phyloP scores from a whole-genome alignment of 2,329 filamentous ascomycete genomes.

The Colletotrichum ledebouriae region DNA sequence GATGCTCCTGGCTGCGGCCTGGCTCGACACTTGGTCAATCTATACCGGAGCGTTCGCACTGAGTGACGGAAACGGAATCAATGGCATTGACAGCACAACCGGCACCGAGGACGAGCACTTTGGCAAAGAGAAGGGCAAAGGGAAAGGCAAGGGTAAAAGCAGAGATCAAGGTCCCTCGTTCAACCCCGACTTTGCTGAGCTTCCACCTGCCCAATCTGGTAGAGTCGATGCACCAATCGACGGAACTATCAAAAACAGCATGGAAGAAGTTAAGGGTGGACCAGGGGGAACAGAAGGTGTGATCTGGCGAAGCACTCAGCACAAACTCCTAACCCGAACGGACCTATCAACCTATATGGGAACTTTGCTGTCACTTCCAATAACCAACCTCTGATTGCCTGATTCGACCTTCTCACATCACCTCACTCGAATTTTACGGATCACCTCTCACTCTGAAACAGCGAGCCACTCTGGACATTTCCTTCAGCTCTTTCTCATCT shows the following conservation, averaged over 20 bases:
- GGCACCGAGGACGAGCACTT: conserved; percentile 11
- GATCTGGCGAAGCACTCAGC: conserved; percentile 17
- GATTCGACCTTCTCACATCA: conserved; percentile 1
- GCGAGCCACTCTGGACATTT: conserved; percentile 12
- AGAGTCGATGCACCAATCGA: conserved; percentile 1
- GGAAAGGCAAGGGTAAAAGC: conserved; percentile 17
- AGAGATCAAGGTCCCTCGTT: conserved; percentile 9
- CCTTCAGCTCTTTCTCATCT: conserved; percentile 17
- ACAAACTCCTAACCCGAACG: conserved; percentile 11
- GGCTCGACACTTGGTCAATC: conserved; percentile 11
- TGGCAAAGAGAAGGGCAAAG: conserved; percentile 24
- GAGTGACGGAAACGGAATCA: not conserved
- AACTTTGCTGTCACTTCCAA: not conserved
- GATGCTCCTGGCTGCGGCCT: conserved; percentile 19
- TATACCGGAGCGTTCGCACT: conserved; percentile 14
- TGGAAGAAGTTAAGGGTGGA: conserved; percentile 7
- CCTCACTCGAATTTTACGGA: not conserved
- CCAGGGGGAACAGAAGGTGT: conserved; percentile 24
- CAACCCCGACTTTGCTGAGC: conserved; percentile 8
- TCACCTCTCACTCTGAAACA: not conserved
- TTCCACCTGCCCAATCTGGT: conserved; percentile 1
- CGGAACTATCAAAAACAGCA: conserved; percentile 4
- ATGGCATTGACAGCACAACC: not conserved
- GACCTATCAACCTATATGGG: conserved; percentile 11
- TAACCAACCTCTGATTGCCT: not conserved